Base-by-base conservation (phyloP, 768 basidiomycete species). In the Termitomyces heimii region DNA sequence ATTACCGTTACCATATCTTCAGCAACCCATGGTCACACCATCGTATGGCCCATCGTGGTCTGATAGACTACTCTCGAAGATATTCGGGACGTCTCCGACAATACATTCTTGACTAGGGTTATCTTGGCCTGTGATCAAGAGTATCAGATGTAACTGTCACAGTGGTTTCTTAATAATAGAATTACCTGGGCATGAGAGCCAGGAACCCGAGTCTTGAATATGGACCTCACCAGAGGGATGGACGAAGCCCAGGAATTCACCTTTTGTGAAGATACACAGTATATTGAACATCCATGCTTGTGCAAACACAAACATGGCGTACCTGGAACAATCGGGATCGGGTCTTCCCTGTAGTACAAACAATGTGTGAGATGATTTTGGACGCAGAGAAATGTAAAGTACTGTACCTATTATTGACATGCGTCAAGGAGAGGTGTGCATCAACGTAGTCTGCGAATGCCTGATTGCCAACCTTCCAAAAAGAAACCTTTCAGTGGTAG, bases 391-490 rank as follows among this genome's bases (percentile, higher is more conserved):
- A 44, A 14, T 31, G 6, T 3, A 31, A 9, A 26, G 13, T 1
- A 52, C 64, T 28, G 35, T 43, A 68, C 71, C 65, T 60, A 65
- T 84, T 82, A 65, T 77, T 82, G 62, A 84, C 75, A 56, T 77
- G 81, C 0, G 73, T 79, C 52, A 81, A 57, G 13, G 66, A 54
- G 28, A 70, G 12, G 47, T 76, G 65, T 6, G 75, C 71, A 57
- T 82, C 79, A 35, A 82, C 75, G 61, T 80, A 80, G 66, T 81
- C 55, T 4, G 81, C 82, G 57, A 84, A 84, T 10, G 71, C 82
- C 57, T 74, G 74, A 65, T 84, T 81, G 0, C 83, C 81, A 53
- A 78, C 76, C 73, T 79, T 39, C n/a, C 18, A 40, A 1, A 22
- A 9, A 12, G 26, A 28, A 16, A 2, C 35, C 48, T 35, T 9